Evolutionary conservation across 2,329 filamentous ascomycete genomes (phyloP), one percentile per base, ranked within the genome.

Genomic region (Exophiala dermatitidis): DNA sequence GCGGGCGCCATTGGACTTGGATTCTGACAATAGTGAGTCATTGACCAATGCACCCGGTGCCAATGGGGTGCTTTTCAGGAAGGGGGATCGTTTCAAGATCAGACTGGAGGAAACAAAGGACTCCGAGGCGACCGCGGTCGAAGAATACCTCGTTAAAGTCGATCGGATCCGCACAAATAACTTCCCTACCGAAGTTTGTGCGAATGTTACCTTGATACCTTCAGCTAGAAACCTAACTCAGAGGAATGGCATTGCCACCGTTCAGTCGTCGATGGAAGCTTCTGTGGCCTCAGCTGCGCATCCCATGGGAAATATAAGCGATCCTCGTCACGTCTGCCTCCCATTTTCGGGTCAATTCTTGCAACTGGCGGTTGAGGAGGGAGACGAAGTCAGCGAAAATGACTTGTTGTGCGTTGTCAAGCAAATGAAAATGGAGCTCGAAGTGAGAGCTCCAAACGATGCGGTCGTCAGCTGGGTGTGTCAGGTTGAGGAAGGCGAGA

Each of bases 361-460:
- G 1, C 81, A 84, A 63, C 67, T 84, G 0, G 61, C 79, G 2
- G 78, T 84, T 0, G 72, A 77, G 4, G 71, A 73, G 3, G 77
- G 77, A 0, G 75, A 80, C 54, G 58, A 53, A 7, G 67, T 81
- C 0, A 64, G 64, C 10, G 68, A 75, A 56, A 78, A 78, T 1
- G 74, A 82, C 33, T 67, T 77, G 0, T 68, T 84, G 59, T 77
- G 70, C 5, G 79, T 84, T 9, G 74, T 84, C 12, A 77, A 78
- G 65, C 81, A 84, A 65, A 83, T 83, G 80, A 84, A 84, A 66
- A 84, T 84, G 81, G 82, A 85, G 59, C 66, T 84, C 8, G 82
- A 84, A 61, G 75, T 84, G 2, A 66, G 81, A 30, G 72, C 72
- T 50, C 68, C 71, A n/a, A 69, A 70, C 4, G 67, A 69, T 1